Evolutionary conservation across 345 rosid species (phyloP).

Genomic region (Gossypium stocksii): DNA sequence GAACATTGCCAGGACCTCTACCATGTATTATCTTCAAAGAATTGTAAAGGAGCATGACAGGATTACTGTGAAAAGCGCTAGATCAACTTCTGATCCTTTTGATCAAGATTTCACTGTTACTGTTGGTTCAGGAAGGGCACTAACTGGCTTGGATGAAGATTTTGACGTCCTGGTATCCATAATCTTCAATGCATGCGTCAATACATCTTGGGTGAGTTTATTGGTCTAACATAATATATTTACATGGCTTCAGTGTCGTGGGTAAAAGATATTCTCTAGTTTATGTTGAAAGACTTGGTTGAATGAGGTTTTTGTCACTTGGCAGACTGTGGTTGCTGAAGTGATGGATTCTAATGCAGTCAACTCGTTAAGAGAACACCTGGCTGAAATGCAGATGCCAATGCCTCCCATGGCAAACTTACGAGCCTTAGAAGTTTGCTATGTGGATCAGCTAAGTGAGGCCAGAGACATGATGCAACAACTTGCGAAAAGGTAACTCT

Average conservation of each 20-base stretch:
- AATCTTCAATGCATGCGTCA: slow-evolving; percentile 45
- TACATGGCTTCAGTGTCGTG: not conserved
- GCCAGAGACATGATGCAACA: slow-evolving; percentile 35
- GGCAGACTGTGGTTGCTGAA: slow-evolving; percentile 52
- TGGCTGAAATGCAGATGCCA: slow-evolving; percentile 33
- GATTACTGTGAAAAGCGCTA: slow-evolving; percentile 49
- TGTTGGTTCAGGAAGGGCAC: slow-evolving; percentile 38
- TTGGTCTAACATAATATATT: not conserved
- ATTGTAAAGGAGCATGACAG: slow-evolving; percentile 48
- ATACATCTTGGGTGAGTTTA: slow-evolving; percentile 62
- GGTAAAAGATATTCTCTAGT: not conserved
- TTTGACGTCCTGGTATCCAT: slow-evolving; percentile 51
- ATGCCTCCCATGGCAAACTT: slow-evolving; percentile 39
- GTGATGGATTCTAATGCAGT: slow-evolving; percentile 39
- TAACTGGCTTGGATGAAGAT: slow-evolving; percentile 53
- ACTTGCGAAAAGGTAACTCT: not conserved
- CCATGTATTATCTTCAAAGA: slow-evolving; percentile 46
- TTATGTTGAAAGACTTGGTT: not conserved
- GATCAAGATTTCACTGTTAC: slow-evolving; percentile 48
- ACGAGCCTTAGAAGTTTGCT: slow-evolving; percentile 57
- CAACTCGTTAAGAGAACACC: slow-evolving; percentile 39
- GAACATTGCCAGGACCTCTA: slow-evolving; percentile 25
- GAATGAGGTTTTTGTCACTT: slow-evolving; percentile 15
- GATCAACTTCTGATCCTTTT: slow-evolving; percentile 47
- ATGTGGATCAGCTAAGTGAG: slow-evolving; percentile 40